These are phyloP conservation scores for Ammopiptanthus mongolicus DNA, from an alignment of 306 rosid species.

Conservation along the genomic window DNA sequence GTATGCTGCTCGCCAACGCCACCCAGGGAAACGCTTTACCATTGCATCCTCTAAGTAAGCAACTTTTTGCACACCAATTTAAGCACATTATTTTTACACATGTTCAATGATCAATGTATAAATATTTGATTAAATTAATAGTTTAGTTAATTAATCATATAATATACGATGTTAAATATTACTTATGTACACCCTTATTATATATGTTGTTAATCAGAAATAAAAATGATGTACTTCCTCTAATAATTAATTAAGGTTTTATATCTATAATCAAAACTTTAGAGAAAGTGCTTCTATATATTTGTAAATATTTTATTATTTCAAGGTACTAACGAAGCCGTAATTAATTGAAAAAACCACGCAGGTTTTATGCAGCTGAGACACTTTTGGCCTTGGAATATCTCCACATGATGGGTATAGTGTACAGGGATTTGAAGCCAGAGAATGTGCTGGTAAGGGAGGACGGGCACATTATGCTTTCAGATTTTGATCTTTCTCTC, in stretches of 20 bases:
- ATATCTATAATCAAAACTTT: background rate
- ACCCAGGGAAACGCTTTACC: constrained; percentile 59
- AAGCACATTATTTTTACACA: no score
- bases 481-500: constrained; percentile 91
- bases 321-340: background rate
- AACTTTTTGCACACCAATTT: background rate
- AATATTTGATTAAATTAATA: no score
- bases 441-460: constrained; percentile 91
- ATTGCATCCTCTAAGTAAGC: constrained; percentile 68
- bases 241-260: no score
- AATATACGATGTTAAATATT: no score
- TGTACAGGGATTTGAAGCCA: constrained; percentile 93
- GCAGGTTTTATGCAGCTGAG: constrained; percentile 95
- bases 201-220: no score
- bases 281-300: background rate
- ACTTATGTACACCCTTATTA: no score
- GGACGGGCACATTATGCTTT: constrained; percentile 93
- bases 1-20: constrained; percentile 80
- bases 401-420: constrained; percentile 98
- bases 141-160: background rate
- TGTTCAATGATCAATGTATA: no score
- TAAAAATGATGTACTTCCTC: no score
- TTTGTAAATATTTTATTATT: background rate
- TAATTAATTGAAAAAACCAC: background rate
- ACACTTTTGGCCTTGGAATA: constrained; percentile 78